phyloP scores from a whole-genome alignment of 768 basidiomycete genomes.

The Stropharia rugosoannulata region DNA sequence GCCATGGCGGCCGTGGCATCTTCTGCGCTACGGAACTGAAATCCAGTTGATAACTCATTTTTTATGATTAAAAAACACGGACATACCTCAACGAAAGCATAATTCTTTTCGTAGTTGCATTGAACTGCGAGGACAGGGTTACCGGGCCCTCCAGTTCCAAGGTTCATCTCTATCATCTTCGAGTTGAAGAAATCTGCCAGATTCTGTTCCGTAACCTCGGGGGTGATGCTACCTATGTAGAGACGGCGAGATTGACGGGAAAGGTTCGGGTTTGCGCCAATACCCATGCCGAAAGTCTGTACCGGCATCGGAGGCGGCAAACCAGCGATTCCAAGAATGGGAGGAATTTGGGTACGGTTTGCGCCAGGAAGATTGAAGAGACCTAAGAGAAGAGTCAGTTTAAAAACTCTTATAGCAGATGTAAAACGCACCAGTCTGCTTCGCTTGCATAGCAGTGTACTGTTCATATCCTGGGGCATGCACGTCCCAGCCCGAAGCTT shows the following conservation, averaged over 20 bases:
- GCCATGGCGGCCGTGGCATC: slow-evolving; percentile 97
- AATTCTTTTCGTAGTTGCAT: slow-evolving; percentile 98
- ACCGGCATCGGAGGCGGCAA: slow-evolving; percentile 83
- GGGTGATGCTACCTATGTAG: slow-evolving; percentile 96
- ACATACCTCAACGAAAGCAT: slow-evolving; percentile 94
- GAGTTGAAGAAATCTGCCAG: slow-evolving; percentile 92
- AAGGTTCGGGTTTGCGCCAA: slow-evolving; percentile 83
- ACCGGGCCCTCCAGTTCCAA: slow-evolving; percentile 81
- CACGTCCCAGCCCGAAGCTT: slow-evolving; percentile 95
- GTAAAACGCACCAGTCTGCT: slow-evolving; percentile 78
- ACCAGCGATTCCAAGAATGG: slow-evolving; percentile 79
- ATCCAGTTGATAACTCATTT: neutral
- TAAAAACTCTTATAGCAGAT: slow-evolving; percentile 8
- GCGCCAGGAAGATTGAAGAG: slow-evolving; percentile 96
- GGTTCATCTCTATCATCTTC: slow-evolving; percentile 92
- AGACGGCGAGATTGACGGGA: slow-evolving; percentile 92
- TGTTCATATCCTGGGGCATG: slow-evolving; percentile 95
- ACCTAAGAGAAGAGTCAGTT: slow-evolving; percentile 44
- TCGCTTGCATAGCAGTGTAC: slow-evolving; percentile 95
- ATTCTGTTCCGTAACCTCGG: slow-evolving; percentile 91
- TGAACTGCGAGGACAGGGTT: slow-evolving; percentile 93
- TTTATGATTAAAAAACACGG: neutral
- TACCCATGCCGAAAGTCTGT: slow-evolving; percentile 83
- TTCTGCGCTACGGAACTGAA: slow-evolving; percentile 95
- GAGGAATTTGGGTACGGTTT: slow-evolving; percentile 84